Evolutionary conservation across 169 alveolate species (phyloP).

Genomic region (Plasmodium vivax): DNA sequence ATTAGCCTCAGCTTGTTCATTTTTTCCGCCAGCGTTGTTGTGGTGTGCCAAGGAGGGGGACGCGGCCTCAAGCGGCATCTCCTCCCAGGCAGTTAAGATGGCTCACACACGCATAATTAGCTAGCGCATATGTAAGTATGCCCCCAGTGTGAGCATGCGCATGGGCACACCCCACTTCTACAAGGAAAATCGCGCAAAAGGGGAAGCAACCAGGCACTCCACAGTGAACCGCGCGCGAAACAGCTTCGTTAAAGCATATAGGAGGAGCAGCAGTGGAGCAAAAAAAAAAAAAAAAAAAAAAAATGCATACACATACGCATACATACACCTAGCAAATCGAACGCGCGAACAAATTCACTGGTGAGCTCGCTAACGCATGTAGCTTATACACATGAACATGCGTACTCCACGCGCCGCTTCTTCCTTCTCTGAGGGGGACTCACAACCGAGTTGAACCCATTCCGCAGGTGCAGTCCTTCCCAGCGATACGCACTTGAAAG

Average conservation of each 20-base stretch:
- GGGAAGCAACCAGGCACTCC: neutral
- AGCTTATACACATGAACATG: too few relatives aligned
- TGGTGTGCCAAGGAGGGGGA: neutral
- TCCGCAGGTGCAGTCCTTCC: neutral
- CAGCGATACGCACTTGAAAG: neutral
- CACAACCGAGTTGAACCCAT: neutral
- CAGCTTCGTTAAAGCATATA: neutral
- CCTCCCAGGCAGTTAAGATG: neutral
- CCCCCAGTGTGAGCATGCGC: neutral
- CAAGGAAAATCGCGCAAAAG: neutral
- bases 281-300: too few relatives aligned
- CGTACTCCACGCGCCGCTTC: neutral
- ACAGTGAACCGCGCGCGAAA: neutral
- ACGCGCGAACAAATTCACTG: neutral
- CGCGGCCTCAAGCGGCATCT: neutral
- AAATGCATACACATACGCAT: neutral
- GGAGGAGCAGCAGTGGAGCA: neutral
- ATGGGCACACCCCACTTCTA: neutral
- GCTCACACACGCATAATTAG: neutral
- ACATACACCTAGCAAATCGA: neutral
- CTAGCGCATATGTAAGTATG: neutral
- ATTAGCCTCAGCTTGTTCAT: slow-evolving; percentile 18
- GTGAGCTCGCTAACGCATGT: neutral
- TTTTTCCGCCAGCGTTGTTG: neutral
- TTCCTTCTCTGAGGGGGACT: neutral